phyloP scores from a whole-genome alignment of 2,329 filamentous ascomycete genomes.

The Nemania sp. region DNA sequence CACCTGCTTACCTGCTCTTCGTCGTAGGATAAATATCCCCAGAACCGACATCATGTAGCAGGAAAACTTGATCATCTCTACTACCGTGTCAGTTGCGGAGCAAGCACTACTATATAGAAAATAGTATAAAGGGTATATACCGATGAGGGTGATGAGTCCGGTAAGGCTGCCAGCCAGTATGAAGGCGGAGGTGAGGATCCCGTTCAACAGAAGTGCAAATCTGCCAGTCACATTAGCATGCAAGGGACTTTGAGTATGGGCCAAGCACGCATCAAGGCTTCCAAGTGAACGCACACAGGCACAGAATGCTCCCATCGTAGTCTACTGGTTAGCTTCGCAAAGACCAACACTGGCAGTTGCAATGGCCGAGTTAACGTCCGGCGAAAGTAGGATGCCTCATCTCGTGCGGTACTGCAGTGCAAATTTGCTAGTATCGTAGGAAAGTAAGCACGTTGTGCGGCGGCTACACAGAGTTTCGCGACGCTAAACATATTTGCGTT shows the following conservation, averaged over 20 bases:
- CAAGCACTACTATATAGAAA: not conserved
- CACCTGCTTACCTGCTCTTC: constrained; percentile 25
- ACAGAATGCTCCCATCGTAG: constrained; percentile 29
- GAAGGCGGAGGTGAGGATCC: constrained; percentile 33
- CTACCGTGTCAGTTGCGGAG: constrained; percentile 24
- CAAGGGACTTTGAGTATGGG: not conserved
- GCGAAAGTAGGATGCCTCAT: constrained; percentile 36
- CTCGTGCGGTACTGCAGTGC: constrained; percentile 35
- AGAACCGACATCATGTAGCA: constrained; percentile 37
- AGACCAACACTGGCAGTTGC: constrained; percentile 26
- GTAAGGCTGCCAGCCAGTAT: constrained; percentile 36
- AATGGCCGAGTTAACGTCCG: constrained; percentile 28
- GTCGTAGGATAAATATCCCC: constrained; percentile 35
- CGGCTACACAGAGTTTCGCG: constrained; percentile 47
- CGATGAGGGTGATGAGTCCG: constrained; percentile 36
- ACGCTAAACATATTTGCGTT: constrained; percentile 51
- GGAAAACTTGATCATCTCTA: constrained; percentile 36
- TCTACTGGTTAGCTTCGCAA: constrained; percentile 34
- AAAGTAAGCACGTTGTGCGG: constrained; percentile 39
- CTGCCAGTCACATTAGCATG: constrained; percentile 22
- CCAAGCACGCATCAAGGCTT: not conserved
- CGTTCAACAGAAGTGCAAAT: constrained; percentile 34
- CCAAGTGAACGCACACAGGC: constrained; percentile 30
- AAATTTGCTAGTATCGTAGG: constrained; percentile 36
- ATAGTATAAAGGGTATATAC: constrained; percentile 23